These are phyloP conservation scores for Fagopyrum tataricum DNA, from an alignment of 148 eudicot genomes.

Conservation along the genomic window DNA sequence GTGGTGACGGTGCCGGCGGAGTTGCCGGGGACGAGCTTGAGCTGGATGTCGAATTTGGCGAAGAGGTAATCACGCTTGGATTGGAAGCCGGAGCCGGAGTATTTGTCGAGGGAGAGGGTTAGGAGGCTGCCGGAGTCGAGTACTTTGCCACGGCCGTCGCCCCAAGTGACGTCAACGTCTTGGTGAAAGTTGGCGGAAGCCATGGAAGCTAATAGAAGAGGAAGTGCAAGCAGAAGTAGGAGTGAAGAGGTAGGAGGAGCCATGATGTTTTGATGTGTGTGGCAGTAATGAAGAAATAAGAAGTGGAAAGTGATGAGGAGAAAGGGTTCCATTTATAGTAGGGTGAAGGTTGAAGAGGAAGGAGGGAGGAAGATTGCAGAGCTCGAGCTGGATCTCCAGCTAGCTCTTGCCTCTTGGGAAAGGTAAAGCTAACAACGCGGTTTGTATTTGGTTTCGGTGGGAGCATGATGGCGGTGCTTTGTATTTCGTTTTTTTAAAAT, in stretches of 20 bases:
- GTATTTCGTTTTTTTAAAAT: too few species aligned
- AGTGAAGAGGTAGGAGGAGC: neutral
- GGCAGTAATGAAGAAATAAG: neutral
- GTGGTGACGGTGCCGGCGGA: conserved; percentile 27
- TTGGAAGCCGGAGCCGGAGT: conserved; percentile 23
- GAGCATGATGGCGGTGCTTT: too few species aligned
- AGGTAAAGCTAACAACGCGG: too few species aligned
- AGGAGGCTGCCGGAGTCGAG: conserved; percentile 18
- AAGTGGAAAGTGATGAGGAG: neutral
- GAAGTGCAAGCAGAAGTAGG: neutral
- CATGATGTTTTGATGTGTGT: neutral
- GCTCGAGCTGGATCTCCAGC: too few species aligned
- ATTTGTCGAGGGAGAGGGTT: conserved; percentile 19
- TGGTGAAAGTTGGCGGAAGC: neutral
- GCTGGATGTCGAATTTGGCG: conserved; percentile 23
- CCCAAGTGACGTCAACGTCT: conserved; percentile 20
- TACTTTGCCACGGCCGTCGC: conserved; percentile 19
- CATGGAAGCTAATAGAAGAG: neutral
- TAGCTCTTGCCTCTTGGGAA: too few species aligned
- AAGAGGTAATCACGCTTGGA: conserved; percentile 21
- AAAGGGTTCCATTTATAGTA: neutral
- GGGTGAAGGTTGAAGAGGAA: too few species aligned
- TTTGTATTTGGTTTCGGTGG: too few species aligned
- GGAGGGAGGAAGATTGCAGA: too few species aligned
- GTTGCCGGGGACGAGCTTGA: conserved; percentile 25